Conservation (phyloP, 2,329 filamentous ascomycete species). For the Verticillium klebahnii region DNA sequence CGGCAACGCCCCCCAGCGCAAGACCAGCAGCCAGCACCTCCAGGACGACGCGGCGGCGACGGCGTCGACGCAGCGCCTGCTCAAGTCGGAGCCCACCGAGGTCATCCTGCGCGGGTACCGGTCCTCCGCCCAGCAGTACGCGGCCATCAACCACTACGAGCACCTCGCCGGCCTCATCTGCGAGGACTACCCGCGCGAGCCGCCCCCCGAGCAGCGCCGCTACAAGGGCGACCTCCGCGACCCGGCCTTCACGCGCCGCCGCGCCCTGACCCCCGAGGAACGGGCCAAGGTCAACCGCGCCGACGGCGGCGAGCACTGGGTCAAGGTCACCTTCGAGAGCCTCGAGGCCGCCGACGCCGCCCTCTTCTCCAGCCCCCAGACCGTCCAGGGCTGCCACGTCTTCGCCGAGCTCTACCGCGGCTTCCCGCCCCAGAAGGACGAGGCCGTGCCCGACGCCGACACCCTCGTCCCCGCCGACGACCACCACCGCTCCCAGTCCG, state of each 20-base stretch:
- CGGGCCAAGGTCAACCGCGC: slow-evolving; percentile 76
- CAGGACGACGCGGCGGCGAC: slow-evolving; percentile 30
- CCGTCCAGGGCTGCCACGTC: slow-evolving; percentile 65
- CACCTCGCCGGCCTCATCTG: slow-evolving; percentile 80
- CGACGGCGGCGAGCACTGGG: slow-evolving; percentile 85
- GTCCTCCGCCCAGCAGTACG: slow-evolving; percentile 65
- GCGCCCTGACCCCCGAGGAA: slow-evolving; percentile 65
- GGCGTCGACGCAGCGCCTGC: slow-evolving; percentile 21
- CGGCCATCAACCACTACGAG: slow-evolving; percentile 85
- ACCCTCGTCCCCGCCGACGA: slow-evolving; percentile 27
- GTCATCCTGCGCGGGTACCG: slow-evolving; percentile 81
- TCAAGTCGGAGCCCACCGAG: slow-evolving; percentile 55
- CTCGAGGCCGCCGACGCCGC: slow-evolving; percentile 66
- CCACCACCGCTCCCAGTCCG: slow-evolving; percentile 30
- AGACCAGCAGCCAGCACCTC: slow-evolving; percentile 23
- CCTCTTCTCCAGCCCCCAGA: slow-evolving; percentile 65
- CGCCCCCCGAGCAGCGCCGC: slow-evolving; percentile 64
- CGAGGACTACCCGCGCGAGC: slow-evolving; percentile 86
- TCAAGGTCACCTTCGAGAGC: slow-evolving; percentile 79
- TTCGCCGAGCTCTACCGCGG: slow-evolving; percentile 67
- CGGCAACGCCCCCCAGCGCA: slow-evolving; percentile 23
- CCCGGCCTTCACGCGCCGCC: slow-evolving; percentile 62
- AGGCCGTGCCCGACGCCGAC: slow-evolving; percentile 52
- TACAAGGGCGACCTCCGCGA: slow-evolving; percentile 73
- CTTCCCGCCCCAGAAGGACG: slow-evolving; percentile 59